Conservation (phyloP, 768 basidiomycete species). For the Termitomyces sp. region DNA sequence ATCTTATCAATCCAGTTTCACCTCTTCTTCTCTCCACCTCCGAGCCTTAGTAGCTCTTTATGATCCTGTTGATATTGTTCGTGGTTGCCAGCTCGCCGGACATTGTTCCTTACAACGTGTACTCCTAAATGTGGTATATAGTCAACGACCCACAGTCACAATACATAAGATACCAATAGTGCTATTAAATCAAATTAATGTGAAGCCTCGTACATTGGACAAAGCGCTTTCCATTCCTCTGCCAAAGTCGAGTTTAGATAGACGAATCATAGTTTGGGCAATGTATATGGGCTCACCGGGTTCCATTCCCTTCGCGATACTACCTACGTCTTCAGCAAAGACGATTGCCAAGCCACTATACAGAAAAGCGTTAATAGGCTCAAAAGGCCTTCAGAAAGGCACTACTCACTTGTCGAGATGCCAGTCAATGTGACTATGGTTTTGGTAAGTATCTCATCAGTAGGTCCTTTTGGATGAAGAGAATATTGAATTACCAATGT, state of each 20-base stretch:
- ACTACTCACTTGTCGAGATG: constrained; percentile 5
- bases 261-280: background rate
- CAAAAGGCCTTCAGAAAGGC: too few species aligned
- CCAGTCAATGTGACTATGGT: constrained; percentile 2
- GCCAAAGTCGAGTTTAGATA: background rate
- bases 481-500: background rate
- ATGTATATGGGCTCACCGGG: background rate
- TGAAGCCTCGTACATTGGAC: constrained; percentile 17
- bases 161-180: too few species aligned
- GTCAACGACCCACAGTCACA: background rate
- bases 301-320: background rate
- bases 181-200: background rate
- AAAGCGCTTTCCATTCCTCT: constrained; percentile 27
- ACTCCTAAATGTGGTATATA: background rate
- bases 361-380: background rate
- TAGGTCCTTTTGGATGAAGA: too few species aligned
- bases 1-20: too few species aligned
- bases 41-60: background rate
- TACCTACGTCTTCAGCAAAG: constrained; percentile 21
- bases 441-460: background rate
- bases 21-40: too few species aligned
- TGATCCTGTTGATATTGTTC: background rate
- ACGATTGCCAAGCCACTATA: background rate
- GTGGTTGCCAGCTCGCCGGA: background rate
- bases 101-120: too few species aligned